Percentiles rank a stretch among this genome's conserved stretches.
phyloP scores from a whole-genome alignment of 2,329 filamentous ascomycete species.

The Penicillium hesseltinei region DNA sequence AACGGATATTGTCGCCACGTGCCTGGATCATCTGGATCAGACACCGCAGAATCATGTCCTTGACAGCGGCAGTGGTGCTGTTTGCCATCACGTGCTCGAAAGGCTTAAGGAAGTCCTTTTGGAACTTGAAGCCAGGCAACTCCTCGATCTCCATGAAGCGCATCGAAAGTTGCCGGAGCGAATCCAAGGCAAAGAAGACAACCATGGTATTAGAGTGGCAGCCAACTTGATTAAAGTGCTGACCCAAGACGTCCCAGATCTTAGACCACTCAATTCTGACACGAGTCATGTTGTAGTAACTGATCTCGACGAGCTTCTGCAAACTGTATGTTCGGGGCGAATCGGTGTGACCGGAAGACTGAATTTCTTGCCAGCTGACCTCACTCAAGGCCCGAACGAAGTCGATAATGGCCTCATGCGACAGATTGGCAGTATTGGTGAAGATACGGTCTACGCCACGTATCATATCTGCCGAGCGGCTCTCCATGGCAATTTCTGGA shows the following conservation, averaged over 20 bases:
- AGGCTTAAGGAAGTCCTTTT: constrained; percentile 97
- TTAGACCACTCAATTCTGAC: constrained; percentile 98
- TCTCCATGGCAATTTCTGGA: constrained; percentile 84
- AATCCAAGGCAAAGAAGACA: constrained; percentile 96
- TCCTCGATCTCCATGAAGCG: constrained; percentile 98
- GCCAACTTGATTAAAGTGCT: constrained; percentile 97
- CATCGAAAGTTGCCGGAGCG: constrained; percentile 92
- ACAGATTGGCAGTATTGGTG: constrained; percentile 89
- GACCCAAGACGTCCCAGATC: constrained; percentile 95
- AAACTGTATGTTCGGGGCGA: constrained; percentile 94
- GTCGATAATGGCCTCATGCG: constrained; percentile 89
- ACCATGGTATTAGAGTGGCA: constrained; percentile 96
- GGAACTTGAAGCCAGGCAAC: constrained; percentile 97
- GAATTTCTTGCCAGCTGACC: constrained; percentile 99
- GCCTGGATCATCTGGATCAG: constrained; percentile 99
- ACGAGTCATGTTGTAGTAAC: constrained; percentile 99
- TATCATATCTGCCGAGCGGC: constrained; percentile 87
- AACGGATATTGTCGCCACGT: constrained; percentile 91
- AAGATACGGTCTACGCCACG: constrained; percentile 94
- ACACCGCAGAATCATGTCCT: constrained; percentile 95
- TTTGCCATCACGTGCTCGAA: constrained; percentile 98
- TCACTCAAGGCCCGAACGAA: constrained; percentile 91
- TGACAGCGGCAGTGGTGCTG: constrained; percentile 84
- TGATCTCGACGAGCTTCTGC: constrained; percentile 97
- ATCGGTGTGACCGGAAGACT: constrained; percentile 92